phyloP scores from a whole-genome alignment of 148 eudicot genomes.

The Amaranthus palmeri region DNA sequence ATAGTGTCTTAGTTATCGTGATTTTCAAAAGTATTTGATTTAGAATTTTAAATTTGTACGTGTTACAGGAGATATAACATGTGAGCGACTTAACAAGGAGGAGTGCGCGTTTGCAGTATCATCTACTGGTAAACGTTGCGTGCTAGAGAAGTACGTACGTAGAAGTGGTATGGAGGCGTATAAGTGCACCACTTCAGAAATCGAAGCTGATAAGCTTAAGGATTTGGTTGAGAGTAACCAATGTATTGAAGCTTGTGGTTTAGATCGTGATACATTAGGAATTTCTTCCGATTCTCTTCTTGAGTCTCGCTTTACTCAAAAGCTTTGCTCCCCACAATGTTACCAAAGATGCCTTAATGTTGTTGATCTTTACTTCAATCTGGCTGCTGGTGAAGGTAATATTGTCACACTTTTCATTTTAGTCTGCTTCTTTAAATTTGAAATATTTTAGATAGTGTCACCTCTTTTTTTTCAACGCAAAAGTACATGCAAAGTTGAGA shows the following conservation, averaged over 20 bases:
- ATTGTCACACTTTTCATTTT: not conserved
- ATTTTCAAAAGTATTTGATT: not conserved
- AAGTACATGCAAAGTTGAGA: too few relatives aligned
- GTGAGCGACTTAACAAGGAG: constrained; percentile 56
- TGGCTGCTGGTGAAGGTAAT: constrained; percentile 77
- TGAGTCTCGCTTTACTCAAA: constrained; percentile 43
- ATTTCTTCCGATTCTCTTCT: constrained; percentile 74
- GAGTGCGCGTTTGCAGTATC: constrained; percentile 62
- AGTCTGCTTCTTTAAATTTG: not conserved
- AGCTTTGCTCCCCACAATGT: constrained; percentile 64
- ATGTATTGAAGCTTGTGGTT: constrained; percentile 57
- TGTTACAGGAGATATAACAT: constrained; percentile 36
- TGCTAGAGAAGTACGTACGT: constrained; percentile 50
- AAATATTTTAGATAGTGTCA: too few relatives aligned
- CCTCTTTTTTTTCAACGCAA: too few relatives aligned
- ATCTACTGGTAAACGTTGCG: constrained; percentile 57
- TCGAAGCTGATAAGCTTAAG: constrained; percentile 44
- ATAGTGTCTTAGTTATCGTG: not conserved
- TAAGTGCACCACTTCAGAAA: constrained; percentile 47
- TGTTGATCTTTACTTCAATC: constrained; percentile 70
- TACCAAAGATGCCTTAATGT: constrained; percentile 56
- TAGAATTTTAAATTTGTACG: not conserved
- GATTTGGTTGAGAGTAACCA: constrained; percentile 47
- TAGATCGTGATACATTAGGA: constrained; percentile 48
- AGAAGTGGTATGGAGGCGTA: constrained; percentile 43